Conservation (phyloP, 352 stramenopile genomes). For the Saprolegnia diclina region DNA sequence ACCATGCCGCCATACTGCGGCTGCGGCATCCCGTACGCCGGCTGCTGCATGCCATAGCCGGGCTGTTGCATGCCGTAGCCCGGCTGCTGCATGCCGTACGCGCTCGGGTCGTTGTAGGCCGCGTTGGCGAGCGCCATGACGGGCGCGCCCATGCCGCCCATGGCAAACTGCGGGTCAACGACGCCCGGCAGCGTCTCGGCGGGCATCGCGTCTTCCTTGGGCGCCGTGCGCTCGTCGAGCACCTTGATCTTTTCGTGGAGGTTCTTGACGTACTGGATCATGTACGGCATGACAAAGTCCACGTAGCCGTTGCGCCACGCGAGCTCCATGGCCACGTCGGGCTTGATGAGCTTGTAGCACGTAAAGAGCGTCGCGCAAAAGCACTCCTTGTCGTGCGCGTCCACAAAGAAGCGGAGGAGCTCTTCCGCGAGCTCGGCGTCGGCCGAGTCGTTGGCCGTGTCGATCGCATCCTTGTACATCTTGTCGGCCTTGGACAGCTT, state of each 20-base stretch:
- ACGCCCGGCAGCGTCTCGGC: conserved; percentile 27
- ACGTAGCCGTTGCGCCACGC: conserved; percentile 98
- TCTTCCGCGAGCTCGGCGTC: conserved; percentile 95
- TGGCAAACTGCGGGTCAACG: conserved; percentile 64
- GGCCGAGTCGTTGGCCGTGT: conserved; percentile 95
- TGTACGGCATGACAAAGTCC: conserved; percentile 99
- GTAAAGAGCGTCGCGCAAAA: conserved; percentile 98
- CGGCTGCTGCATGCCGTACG: conserved; percentile 36
- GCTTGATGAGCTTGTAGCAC: conserved; percentile 97
- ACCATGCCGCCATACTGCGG: conserved; percentile 46
- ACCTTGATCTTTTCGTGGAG: conserved; percentile 92
- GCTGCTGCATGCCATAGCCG: conserved; percentile 37
- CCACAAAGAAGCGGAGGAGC: conserved; percentile 98
- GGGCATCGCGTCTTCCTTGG: conserved; percentile 62
- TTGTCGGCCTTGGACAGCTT: conserved; percentile 99
- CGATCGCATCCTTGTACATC: conserved; percentile 99
- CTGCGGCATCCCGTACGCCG: conserved; percentile 40
- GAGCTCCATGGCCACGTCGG: conserved; percentile 98
- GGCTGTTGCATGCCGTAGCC: conserved; percentile 38
- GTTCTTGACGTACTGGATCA: conserved; percentile 99
- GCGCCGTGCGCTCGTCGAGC: conserved; percentile 87
- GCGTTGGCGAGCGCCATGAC: conserved; percentile 78
- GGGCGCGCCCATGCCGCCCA: conserved; percentile 53
- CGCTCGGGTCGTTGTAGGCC: conserved; percentile 75
- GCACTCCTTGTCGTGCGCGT: conserved; percentile 98